A percentile compares a stretch with the other conserved stretches of the same genome.
Evolutionary conservation across 108 stramenopile species (phyloP).

Genomic region (Cyclotella cryptica): DNA sequence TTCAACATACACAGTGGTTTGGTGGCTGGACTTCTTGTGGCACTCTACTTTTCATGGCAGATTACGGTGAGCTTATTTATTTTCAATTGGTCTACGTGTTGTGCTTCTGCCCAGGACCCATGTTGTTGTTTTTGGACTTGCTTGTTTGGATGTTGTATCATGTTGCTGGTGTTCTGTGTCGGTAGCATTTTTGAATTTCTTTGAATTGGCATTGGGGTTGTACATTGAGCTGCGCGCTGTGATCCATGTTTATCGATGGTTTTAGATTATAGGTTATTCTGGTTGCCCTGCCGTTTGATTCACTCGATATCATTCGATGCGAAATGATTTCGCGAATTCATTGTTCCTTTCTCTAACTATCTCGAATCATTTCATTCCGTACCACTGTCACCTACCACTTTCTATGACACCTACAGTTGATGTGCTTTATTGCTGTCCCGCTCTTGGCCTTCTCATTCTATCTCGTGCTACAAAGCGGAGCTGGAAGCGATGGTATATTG

Average conservation of each 20-base stretch:
- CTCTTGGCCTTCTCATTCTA: conserved; percentile 37
- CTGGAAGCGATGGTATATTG: conserved; percentile 34
- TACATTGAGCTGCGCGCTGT: no score
- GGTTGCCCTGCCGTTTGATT: no score
- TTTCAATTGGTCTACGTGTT: no score
- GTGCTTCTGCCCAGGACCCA: no score
- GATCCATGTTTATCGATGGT: no score
- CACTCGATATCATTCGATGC: no score
- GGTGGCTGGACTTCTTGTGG: conserved; percentile 28
- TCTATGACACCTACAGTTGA: background rate
- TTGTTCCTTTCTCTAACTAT: background rate
- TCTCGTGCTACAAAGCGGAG: conserved; percentile 34
- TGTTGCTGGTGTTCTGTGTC: no score
- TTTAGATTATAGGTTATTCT: no score
- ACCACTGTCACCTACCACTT: background rate
- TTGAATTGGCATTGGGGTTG: no score
- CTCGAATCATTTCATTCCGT: background rate
- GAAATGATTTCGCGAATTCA: background rate
- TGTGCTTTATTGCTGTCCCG: conserved; percentile 33
- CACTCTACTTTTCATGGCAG: conserved; percentile 31
- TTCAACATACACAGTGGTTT: background rate
- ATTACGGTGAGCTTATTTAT: conserved; percentile 40
- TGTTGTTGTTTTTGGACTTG: no score
- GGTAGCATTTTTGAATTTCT: no score
- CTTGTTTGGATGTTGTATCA: background rate